Conservation (phyloP, 1,284 basidiomycete species). For the Fomes fomentarius region DNA sequence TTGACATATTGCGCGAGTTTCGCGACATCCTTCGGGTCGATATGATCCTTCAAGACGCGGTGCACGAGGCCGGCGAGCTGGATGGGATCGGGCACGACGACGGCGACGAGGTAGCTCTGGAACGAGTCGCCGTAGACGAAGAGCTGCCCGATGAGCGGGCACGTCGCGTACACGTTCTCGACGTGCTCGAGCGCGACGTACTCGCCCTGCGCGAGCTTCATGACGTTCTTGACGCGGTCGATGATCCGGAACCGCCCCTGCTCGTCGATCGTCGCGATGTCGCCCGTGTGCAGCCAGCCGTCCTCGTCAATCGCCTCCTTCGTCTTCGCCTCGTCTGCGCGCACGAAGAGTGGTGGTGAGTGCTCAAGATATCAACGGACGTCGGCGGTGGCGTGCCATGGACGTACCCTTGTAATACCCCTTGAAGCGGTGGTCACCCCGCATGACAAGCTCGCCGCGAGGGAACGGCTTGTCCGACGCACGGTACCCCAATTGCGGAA, state of each 20-base stretch:
- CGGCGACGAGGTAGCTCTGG: slow-evolving; percentile 82
- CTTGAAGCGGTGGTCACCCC: slow-evolving; percentile 69
- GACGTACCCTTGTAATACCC: slow-evolving; percentile 73
- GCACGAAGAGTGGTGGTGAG: too few species aligned
- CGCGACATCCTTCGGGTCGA: slow-evolving; percentile 55
- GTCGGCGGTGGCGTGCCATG: too few species aligned
- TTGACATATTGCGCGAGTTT: slow-evolving; percentile 60
- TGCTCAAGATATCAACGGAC: too few species aligned
- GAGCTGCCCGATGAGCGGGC: slow-evolving; percentile 74
- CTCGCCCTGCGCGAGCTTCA: slow-evolving; percentile 96
- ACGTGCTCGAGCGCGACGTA: slow-evolving; percentile 98
- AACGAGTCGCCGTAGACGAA: slow-evolving; percentile 89
- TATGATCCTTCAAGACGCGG: slow-evolving; percentile 54
- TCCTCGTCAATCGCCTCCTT: slow-evolving; percentile 66
- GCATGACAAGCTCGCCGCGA: slow-evolving; percentile 86
- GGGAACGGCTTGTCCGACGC: slow-evolving; percentile 89
- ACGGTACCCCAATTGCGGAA: slow-evolving; percentile 87
- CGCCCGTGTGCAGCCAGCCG: slow-evolving; percentile 94
- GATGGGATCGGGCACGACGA: slow-evolving; percentile 84
- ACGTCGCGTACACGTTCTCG: slow-evolving; percentile 80
- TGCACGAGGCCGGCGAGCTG: slow-evolving; percentile 65
- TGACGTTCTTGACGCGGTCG: slow-evolving; percentile 97
- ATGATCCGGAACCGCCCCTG: slow-evolving; percentile 88
- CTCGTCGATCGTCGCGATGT: slow-evolving; percentile 83
- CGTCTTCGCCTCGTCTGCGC: slow-evolving; percentile 74